phyloP scores from a whole-genome alignment of 768 basidiomycete genomes.

The Daedaleopsis nitida region DNA sequence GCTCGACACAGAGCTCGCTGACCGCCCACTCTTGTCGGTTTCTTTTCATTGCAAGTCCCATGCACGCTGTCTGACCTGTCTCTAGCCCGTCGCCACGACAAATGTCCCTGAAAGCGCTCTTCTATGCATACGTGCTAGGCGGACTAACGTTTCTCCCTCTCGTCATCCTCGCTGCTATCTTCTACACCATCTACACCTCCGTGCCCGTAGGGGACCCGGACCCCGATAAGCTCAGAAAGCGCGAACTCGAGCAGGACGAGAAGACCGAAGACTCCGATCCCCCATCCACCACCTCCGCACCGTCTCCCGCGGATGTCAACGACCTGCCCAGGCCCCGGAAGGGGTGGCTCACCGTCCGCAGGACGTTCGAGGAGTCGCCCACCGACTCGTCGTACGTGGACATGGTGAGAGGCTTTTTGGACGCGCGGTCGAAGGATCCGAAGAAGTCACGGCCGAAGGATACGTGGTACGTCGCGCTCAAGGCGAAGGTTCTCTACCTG shows the following conservation, averaged over 20 bases:
- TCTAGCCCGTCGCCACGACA: constrained; percentile 13
- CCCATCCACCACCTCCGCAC: constrained; percentile 31
- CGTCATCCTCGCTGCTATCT: constrained; percentile 56
- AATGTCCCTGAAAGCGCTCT: constrained; percentile 70
- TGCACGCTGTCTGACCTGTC: background rate
- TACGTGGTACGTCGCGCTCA: constrained; percentile 90
- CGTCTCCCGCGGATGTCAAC: constrained; percentile 38
- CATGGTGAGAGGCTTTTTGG: constrained; percentile 78
- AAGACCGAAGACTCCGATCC: constrained; percentile 31
- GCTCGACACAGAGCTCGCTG: constrained; percentile 16
- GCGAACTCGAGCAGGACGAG: constrained; percentile 24
- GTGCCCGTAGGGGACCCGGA: constrained; percentile 70
- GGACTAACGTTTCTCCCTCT: constrained; percentile 91
- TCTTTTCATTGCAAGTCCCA: background rate
- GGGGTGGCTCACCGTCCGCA: constrained; percentile 83
- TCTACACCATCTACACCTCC: constrained; percentile 78
- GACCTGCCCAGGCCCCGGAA: constrained; percentile 69
- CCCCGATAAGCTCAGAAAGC: constrained; percentile 34
- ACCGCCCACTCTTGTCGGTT: constrained; percentile 7
- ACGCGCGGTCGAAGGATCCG: constrained; percentile 82
- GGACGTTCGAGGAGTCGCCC: constrained; percentile 69
- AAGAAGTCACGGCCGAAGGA: constrained; percentile 85
- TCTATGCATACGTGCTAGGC: constrained; percentile 88
- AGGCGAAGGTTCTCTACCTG: constrained; percentile 87
- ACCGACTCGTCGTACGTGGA: constrained; percentile 74